Evolutionary conservation across 2,329 filamentous ascomycete species (phyloP).

Genomic region (Fusarium sp.): DNA sequence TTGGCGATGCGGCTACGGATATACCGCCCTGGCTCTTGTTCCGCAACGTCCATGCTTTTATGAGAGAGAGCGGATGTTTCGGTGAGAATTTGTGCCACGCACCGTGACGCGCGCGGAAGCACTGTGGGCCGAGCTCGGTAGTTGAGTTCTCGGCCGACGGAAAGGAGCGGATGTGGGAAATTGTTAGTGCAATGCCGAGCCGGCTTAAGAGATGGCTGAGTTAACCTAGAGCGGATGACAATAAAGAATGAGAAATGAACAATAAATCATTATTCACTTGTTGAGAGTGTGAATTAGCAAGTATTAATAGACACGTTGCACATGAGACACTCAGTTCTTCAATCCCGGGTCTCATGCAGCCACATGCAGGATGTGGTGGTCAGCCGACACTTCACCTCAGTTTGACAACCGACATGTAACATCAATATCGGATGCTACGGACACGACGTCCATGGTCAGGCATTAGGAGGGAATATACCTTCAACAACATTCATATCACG

Average conservation of each 20-base stretch:
- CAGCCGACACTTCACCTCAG: neutral
- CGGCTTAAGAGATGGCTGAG: slow-evolving; percentile 9
- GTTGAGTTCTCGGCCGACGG: neutral
- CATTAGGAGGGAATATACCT: neutral
- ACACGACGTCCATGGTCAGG: too few relatives aligned
- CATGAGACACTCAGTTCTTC: neutral
- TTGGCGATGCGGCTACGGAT: slow-evolving; percentile 62
- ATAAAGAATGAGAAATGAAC: neutral
- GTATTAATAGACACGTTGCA: neutral
- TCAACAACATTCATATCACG: neutral
- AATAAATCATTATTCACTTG: neutral
- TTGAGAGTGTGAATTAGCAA: neutral
- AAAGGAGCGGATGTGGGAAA: slow-evolving; percentile 34
- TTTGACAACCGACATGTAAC: neutral
- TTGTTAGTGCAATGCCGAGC: slow-evolving; percentile 38
- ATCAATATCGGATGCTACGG: neutral
- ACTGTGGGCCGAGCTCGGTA: slow-evolving; percentile 25
- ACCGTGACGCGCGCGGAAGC: slow-evolving; percentile 18
- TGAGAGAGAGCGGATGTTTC: slow-evolving; percentile 9
- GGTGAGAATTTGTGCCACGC: slow-evolving; percentile 24
- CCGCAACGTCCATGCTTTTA: slow-evolving; percentile 31
- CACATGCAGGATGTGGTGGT: neutral
- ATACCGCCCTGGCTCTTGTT: slow-evolving; percentile 43
- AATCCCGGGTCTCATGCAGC: neutral
- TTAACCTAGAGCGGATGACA: neutral